Conservation (phyloP, 2,329 filamentous ascomycete genomes). For the Hypoxylon sp. region DNA sequence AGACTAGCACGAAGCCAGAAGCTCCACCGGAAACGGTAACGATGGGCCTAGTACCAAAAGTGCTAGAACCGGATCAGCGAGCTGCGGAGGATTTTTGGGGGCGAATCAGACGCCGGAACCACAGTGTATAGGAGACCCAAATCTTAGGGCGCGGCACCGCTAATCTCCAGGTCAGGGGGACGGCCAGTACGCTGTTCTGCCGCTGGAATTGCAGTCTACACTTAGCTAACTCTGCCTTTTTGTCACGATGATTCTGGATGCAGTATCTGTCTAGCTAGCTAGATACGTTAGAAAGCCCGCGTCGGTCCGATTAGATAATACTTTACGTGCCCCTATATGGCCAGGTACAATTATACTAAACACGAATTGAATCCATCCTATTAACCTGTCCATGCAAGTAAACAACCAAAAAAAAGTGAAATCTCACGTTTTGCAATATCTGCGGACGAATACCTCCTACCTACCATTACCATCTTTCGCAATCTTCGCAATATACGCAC, state of each 20-base stretch:
- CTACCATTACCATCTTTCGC: background rate
- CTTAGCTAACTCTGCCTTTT: constrained; percentile 9
- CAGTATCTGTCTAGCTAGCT: constrained; percentile 11
- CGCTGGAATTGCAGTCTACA: constrained; percentile 19
- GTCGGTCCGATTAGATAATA: constrained; percentile 42
- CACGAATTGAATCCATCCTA: constrained; percentile 22
- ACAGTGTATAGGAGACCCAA: constrained; percentile 20
- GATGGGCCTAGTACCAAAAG: constrained; percentile 37
- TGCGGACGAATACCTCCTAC: constrained; percentile 15
- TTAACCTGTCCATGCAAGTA: constrained; percentile 2
- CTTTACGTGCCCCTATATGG: constrained; percentile 17
- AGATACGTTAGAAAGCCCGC: constrained; percentile 8
- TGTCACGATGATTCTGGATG: constrained; percentile 7
- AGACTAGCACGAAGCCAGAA: constrained; percentile 21
- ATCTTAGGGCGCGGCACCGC: constrained; percentile 34
- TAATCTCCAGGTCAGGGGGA: constrained; percentile 23
- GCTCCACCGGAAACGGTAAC: constrained; percentile 36
- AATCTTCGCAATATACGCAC: constrained; percentile 10
- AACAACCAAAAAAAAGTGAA: constrained; percentile 10
- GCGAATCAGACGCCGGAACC: constrained; percentile 32
- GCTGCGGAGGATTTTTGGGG: constrained; percentile 36
- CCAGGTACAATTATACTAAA: constrained; percentile 2
- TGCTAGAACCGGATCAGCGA: constrained; percentile 35
- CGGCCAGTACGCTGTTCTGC: constrained; percentile 4
- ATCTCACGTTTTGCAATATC: constrained; percentile 8